Evolutionary conservation across 306 rosid species (phyloP).

Genomic region (Aeschynomene evenia): DNA sequence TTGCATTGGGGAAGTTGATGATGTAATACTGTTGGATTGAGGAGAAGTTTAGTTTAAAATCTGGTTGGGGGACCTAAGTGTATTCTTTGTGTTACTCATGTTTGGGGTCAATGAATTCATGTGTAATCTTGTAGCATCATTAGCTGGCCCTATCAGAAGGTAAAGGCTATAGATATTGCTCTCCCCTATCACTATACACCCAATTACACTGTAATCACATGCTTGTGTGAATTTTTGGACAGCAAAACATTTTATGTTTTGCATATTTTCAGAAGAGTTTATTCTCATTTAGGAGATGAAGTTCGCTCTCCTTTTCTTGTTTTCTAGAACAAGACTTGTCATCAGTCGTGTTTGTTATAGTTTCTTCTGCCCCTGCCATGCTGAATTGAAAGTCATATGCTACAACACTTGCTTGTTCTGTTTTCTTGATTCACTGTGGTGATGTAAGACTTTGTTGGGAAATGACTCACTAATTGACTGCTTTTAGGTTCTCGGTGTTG

Average conservation of each 20-base stretch:
- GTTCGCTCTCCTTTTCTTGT: not conserved
- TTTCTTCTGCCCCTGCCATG: not conserved
- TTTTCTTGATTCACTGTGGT: not conserved
- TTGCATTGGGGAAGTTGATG: not conserved
- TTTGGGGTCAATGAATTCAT: not conserved
- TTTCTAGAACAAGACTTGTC: not conserved
- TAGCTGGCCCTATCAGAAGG: not conserved
- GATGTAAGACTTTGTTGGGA: not conserved
- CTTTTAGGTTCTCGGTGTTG: constrained; percentile 71
- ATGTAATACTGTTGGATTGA: not conserved
- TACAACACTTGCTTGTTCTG: not conserved
- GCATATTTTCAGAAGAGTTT: not conserved
- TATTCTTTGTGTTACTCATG: not conserved
- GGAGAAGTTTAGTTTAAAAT: not conserved
- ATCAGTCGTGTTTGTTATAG: not conserved
- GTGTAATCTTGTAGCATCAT: not conserved
- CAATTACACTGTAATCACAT: not conserved
- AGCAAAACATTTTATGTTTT: not conserved
- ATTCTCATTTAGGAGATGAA: not conserved
- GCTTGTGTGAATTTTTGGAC: not conserved
- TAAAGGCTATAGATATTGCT: too few species aligned
- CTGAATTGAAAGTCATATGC: not conserved
- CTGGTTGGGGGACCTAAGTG: not conserved
- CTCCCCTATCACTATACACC: not conserved
- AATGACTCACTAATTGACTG: not conserved